These are phyloP conservation scores for Didymella lethalis DNA, from an alignment of 2,329 filamentous ascomycete genomes.

Conservation along the genomic window DNA sequence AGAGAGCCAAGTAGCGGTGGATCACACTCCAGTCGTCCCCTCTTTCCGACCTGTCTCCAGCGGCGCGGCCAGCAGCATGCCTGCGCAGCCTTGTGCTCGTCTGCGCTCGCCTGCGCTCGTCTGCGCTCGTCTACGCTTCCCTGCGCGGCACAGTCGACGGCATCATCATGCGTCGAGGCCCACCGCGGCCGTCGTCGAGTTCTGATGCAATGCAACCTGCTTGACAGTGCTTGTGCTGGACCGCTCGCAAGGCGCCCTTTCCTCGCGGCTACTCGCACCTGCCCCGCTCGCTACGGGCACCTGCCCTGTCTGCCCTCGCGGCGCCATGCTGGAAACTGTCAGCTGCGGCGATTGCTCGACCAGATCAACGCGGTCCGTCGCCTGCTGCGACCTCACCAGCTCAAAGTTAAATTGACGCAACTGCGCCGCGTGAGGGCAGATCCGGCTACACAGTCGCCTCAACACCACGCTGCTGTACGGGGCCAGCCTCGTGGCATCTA, in stretches of 20 bases:
- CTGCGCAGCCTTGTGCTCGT: slow-evolving; percentile 3
- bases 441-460: slow-evolving; percentile 11
- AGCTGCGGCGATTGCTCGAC: slow-evolving; percentile 20
- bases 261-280: slow-evolving; percentile 15
- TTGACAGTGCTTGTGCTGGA: not conserved
- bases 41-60: not conserved
- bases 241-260: slow-evolving; percentile 13
- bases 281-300: slow-evolving; percentile 20
- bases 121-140: slow-evolving; percentile 3
- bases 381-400: slow-evolving; percentile 20
- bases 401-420: slow-evolving; percentile 22
- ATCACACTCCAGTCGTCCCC: slow-evolving; percentile 15
- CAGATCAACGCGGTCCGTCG: slow-evolving; percentile 22
- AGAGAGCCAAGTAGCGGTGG: slow-evolving; percentile 12
- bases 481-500: slow-evolving; percentile 11
- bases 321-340: slow-evolving; percentile 17
- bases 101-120: slow-evolving; percentile 1
- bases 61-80: slow-evolving; percentile 14
- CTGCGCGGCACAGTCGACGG: slow-evolving; percentile 13
- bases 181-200: slow-evolving; percentile 18
- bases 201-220: slow-evolving; percentile 6
- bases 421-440: slow-evolving; percentile 15
- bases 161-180: slow-evolving; percentile 25
- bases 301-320: slow-evolving; percentile 8
- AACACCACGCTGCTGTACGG: slow-evolving; percentile 17